These are phyloP conservation scores for Ophiostoma piceae DNA, from an alignment of 2,329 filamentous ascomycete genomes.

Conservation along the genomic window DNA sequence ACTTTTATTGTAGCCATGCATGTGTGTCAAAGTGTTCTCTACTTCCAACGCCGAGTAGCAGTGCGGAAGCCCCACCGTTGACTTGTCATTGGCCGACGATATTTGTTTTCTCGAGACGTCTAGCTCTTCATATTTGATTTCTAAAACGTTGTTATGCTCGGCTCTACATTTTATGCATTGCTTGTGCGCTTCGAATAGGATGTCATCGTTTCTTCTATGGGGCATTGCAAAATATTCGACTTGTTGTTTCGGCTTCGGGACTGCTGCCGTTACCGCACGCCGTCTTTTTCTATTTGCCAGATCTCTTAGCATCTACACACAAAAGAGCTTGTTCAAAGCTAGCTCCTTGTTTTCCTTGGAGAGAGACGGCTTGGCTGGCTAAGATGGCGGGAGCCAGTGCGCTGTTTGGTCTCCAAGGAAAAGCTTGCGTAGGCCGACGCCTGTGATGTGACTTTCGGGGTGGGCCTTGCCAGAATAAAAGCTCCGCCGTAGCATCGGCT, in stretches of 20 bases:
- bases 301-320: slow-evolving; percentile 6
- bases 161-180: neutral
- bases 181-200: neutral
- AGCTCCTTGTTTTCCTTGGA: neutral
- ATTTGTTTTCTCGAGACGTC: too few relatives aligned
- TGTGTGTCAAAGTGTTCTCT: too few relatives aligned
- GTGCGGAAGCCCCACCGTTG: neutral
- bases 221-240: neutral
- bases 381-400: slow-evolving; percentile 1
- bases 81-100: too few relatives aligned
- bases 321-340: neutral
- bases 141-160: neutral
- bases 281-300: neutral
- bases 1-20: neutral
- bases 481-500: neutral
- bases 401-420: neutral
- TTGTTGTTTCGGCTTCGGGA: neutral
- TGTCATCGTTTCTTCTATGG: neutral
- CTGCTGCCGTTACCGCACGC: neutral
- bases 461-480: slow-evolving; percentile 1
- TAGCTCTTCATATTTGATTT: too few relatives aligned
- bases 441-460: neutral
- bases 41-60: neutral
- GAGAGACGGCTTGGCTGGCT: neutral
- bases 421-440: neutral